Evolutionary conservation across 768 basidiomycete species (phyloP), one percentile per base, ranked within the genome.

Genomic region (Russula lepida): DNA sequence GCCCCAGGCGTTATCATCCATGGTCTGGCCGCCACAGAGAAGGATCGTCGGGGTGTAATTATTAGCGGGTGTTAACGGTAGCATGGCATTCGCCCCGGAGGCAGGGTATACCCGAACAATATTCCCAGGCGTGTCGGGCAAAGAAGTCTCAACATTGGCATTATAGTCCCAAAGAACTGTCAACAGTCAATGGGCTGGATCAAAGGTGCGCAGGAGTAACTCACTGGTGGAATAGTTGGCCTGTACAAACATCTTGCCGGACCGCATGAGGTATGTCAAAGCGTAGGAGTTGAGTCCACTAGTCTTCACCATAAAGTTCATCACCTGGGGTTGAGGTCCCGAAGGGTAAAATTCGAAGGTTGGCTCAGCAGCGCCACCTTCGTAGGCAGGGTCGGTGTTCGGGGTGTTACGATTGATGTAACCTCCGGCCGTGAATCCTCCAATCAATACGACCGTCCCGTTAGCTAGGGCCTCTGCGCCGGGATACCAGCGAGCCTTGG

Each of bases 1-100:
- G 52, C 91, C 91, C 76, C 85, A 95, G 39, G 75, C 76, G 6
- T 78, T 75, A 21, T 83, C 85, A 3, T 84, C 77, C 81, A 95
- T 87, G 70, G 88, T 78, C 12, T 83, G 82, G 35, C 95, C 95
- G 56, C 95, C 95, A 65, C 95, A 98, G 75, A 97, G 94, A 47
- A 98, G 68, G 46, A 97, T 70, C 0, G 92, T 91, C 0, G 88
- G 89, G 0, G 79, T 82, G 71, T 89, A 98, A 70, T 89, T 86
- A 75, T 95, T 97, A 27, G 79, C 86, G 4, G 89, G 87, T 1
- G 90, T 95, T 11, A 98, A 79, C 5, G 95, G 95, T 2, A 98
- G 80, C 88, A 98, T 92, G 44, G 88, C 88, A 2, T 81, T 81
- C 0, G 88, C 95, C 27, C 90, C 92, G 6, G 92, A 92, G 0